These are phyloP conservation scores for Pseudomassariella vexata DNA, from an alignment of 2,329 filamentous ascomycete genomes.

Conservation along the genomic window DNA sequence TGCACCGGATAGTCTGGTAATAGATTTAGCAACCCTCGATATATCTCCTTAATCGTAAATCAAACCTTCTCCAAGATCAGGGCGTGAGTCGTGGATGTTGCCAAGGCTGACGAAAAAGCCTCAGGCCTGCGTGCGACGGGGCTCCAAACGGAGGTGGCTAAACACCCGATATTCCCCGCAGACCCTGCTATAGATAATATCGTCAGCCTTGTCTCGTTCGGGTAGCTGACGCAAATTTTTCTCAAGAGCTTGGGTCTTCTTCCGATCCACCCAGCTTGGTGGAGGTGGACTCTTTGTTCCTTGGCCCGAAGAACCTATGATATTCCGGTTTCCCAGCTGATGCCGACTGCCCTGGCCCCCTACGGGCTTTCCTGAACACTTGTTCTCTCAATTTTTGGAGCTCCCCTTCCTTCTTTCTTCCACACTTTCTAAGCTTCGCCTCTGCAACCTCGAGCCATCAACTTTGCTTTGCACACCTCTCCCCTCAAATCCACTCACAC, in stretches of 20 bases:
- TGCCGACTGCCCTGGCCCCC: constrained; percentile 1
- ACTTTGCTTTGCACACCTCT: constrained; percentile 32
- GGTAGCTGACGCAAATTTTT: constrained; percentile 23
- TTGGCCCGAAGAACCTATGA: constrained; percentile 14
- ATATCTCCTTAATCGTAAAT: too few relatives aligned
- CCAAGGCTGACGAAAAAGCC: too few relatives aligned
- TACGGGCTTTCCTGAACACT: constrained; percentile 9
- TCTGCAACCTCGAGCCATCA: constrained; percentile 17
- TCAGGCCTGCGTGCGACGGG: too few relatives aligned
- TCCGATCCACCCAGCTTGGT: constrained; percentile 12
- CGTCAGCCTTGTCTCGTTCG: constrained; percentile 26
- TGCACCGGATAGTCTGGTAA: too few relatives aligned
- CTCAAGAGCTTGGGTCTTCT: constrained; percentile 16
- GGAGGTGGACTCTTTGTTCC: constrained; percentile 9
- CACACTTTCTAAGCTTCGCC: constrained; percentile 16
- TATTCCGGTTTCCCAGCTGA: constrained; percentile 7
- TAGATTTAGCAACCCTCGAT: too few relatives aligned
- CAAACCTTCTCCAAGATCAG: too few relatives aligned
- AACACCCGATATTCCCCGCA: constrained; percentile 7
- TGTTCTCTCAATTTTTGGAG: constrained; percentile 18
- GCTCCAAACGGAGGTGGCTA: too few relatives aligned
- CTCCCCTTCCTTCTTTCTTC: constrained; percentile 23
- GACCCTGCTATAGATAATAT: too few relatives aligned
- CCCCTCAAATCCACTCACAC: constrained; percentile 31
- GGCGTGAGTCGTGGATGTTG: too few relatives aligned